Conservation (phyloP, 2,329 filamentous ascomycete genomes). For the Alternaria panax region DNA sequence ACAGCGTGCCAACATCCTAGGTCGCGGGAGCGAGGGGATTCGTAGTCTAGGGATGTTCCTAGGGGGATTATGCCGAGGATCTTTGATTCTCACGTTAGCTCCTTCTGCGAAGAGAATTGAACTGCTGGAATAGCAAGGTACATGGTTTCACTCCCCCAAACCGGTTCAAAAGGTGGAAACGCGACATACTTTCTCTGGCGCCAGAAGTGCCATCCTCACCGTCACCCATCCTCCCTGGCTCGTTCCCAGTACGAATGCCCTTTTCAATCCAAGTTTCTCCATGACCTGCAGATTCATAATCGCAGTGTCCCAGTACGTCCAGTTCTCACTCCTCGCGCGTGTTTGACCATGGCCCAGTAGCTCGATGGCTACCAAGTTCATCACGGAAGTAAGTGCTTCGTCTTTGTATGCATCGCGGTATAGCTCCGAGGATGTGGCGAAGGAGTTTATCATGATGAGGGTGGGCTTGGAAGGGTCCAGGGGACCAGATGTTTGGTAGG, state of each 20-base stretch:
- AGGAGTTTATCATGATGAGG: constrained; percentile 60
- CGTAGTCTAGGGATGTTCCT: constrained; percentile 61
- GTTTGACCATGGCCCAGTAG: constrained; percentile 62
- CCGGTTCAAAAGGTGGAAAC: background rate
- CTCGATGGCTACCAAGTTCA: constrained; percentile 64
- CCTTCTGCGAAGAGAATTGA: background rate
- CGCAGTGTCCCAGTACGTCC: constrained; percentile 64
- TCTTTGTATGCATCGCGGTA: constrained; percentile 53
- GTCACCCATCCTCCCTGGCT: constrained; percentile 64
- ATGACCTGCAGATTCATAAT: constrained; percentile 55
- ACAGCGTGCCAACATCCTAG: constrained; percentile 60
- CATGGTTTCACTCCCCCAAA: background rate
- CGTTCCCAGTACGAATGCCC: constrained; percentile 59
- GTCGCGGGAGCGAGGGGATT: constrained; percentile 53
- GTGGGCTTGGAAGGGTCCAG: constrained; percentile 57
- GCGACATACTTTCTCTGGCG: constrained; percentile 52
- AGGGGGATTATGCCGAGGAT: constrained; percentile 61
- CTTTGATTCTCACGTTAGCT: constrained; percentile 34
- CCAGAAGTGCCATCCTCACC: constrained; percentile 61
- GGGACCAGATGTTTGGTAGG: constrained; percentile 54
- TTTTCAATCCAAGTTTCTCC: constrained; percentile 51
- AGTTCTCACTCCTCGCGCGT: constrained; percentile 54
- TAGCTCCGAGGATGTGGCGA: constrained; percentile 59
- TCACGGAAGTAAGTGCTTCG: constrained; percentile 42
- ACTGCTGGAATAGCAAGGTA: background rate